phyloP scores from a whole-genome alignment of 2,329 filamentous ascomycete genomes.

The Fusarium bulbicola region DNA sequence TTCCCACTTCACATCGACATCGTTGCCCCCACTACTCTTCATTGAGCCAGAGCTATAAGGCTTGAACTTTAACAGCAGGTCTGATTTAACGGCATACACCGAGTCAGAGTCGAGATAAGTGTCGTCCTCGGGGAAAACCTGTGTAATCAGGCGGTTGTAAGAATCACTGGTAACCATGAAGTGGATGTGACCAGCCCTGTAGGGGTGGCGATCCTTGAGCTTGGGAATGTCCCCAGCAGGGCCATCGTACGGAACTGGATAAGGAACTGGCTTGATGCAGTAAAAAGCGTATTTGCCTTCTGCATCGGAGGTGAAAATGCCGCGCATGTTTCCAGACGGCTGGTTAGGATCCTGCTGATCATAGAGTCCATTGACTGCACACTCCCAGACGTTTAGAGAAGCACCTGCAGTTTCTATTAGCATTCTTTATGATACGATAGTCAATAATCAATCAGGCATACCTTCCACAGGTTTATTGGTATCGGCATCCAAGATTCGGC shows the following conservation, averaged over 20 bases:
- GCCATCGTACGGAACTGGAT: neutral
- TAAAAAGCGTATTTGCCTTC: neutral
- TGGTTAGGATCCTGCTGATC: neutral
- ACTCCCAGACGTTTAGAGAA: neutral
- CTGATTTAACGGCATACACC: neutral
- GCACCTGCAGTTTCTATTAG: neutral
- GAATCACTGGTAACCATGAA: neutral
- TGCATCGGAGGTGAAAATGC: neutral
- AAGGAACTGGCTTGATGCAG: neutral
- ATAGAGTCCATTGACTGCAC: neutral
- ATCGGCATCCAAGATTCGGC: neutral
- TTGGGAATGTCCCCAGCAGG: neutral
- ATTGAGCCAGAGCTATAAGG: fast-evolving
- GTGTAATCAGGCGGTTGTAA: neutral
- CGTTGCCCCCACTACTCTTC: fast-evolving
- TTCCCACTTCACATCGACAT: neutral
- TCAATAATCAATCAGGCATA: fast-evolving
- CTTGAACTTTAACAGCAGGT: fast-evolving
- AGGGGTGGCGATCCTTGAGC: neutral
- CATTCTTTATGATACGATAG: fast-evolving
- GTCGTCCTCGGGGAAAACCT: neutral
- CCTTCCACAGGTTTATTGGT: neutral
- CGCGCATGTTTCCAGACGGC: neutral
- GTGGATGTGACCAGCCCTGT: neutral
- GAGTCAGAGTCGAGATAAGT: neutral